Evolutionary conservation across 352 stramenopile genomes (phyloP).

Genomic region (Phytophthora pistaciae): DNA sequence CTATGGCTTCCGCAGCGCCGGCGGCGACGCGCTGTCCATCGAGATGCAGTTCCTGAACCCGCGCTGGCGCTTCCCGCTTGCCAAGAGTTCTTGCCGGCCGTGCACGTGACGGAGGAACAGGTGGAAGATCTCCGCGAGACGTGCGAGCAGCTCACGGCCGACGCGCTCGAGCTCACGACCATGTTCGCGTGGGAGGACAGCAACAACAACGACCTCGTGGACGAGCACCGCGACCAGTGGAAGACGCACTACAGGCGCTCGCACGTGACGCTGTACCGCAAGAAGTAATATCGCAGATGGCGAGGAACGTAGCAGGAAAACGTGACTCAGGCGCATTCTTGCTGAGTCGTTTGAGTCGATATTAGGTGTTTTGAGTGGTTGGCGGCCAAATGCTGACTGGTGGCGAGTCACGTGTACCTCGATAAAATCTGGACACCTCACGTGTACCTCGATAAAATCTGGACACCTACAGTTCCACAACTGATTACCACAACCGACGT

Average conservation of each 20-base stretch:
- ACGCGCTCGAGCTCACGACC: slow-evolving; percentile 55
- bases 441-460: too few species aligned
- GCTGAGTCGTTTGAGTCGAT: too few species aligned
- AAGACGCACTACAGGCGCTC: slow-evolving; percentile 61
- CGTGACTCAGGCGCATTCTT: neutral
- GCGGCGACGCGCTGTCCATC: slow-evolving; percentile 66
- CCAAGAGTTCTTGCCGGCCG: slow-evolving; percentile 61
- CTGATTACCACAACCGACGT: too few species aligned
- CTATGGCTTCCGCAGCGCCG: slow-evolving; percentile 59
- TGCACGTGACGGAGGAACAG: slow-evolving; percentile 48
- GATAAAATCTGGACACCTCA: too few species aligned
- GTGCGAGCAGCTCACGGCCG: slow-evolving; percentile 57
- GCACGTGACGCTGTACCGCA: slow-evolving; percentile 66
- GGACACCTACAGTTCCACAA: too few species aligned
- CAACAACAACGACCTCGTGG: slow-evolving; percentile 49
- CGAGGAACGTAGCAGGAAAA: neutral
- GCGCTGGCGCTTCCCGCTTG: slow-evolving; percentile 65
- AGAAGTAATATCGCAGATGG: slow-evolving; percentile 21
- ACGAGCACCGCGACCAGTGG: slow-evolving; percentile 50
- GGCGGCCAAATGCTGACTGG: too few species aligned
- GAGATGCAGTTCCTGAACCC: slow-evolving; percentile 70
- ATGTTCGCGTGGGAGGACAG: slow-evolving; percentile 68
- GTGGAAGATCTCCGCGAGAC: slow-evolving; percentile 52
- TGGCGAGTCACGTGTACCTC: too few species aligned
- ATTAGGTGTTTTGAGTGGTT: too few species aligned